Evolutionary conservation across 2,329 filamentous ascomycete species (phyloP).

Genomic region (Fusarium sp.): DNA sequence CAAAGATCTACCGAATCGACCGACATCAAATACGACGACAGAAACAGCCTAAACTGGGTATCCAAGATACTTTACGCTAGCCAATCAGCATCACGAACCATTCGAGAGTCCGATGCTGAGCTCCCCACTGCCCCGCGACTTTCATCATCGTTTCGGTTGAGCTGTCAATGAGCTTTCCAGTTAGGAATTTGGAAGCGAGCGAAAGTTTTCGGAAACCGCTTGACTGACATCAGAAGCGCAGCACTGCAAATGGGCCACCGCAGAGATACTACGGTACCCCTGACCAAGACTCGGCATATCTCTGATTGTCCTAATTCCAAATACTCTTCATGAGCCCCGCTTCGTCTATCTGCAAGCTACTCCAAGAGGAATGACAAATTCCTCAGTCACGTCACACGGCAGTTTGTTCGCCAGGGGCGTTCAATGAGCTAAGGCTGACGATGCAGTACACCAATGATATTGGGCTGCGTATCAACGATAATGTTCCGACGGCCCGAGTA

Average conservation of each 20-base stretch:
- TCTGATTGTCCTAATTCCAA: constrained; percentile 38
- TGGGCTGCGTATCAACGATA: constrained; percentile 1
- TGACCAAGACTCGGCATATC: constrained; percentile 5
- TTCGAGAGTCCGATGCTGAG: constrained; percentile 7
- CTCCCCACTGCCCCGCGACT: constrained; percentile 44
- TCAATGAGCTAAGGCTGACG: constrained; percentile 47
- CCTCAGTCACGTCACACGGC: constrained; percentile 38
- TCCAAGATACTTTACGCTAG: constrained; percentile 3
- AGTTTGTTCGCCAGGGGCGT: constrained; percentile 20
- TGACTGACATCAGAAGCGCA: not conserved
- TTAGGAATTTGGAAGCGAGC: not conserved
- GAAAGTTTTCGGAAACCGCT: not conserved
- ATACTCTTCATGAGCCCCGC: constrained; percentile 34
- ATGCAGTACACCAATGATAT: constrained; percentile 25
- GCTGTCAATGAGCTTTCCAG: constrained; percentile 19
- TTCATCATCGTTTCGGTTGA: constrained; percentile 23
- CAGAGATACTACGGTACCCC: not conserved
- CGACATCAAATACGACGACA: not conserved
- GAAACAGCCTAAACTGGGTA: constrained; percentile 31
- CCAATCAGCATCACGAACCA: constrained; percentile 34
- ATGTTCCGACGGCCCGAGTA: constrained; percentile 26
- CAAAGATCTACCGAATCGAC: not conserved
- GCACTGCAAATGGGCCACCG: not conserved
- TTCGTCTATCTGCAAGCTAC: constrained; percentile 30
- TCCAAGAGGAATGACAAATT: constrained; percentile 39